Conservation (phyloP, 2,329 filamentous ascomycete species). For the Trichoderma sp. region DNA sequence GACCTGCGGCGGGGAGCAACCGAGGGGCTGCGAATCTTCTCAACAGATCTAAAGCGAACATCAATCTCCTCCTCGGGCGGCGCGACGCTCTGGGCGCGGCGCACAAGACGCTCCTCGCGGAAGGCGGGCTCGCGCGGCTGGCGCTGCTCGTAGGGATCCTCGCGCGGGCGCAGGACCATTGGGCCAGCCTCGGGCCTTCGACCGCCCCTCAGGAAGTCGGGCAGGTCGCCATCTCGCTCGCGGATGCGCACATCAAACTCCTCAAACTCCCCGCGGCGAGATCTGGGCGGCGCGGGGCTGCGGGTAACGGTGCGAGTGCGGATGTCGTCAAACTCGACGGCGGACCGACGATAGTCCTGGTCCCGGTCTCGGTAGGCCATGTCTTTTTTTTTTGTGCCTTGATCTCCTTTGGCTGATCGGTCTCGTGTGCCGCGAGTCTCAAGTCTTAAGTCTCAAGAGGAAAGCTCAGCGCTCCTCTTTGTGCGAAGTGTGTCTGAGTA, state of each 20-base stretch:
- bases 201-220: slow-evolving; percentile 55
- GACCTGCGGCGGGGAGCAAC: slow-evolving; percentile 42
- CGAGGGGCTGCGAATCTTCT: slow-evolving; percentile 39
- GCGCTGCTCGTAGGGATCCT: slow-evolving; percentile 58
- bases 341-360: slow-evolving; percentile 46
- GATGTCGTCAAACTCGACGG: slow-evolving; percentile 36
- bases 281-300: slow-evolving; percentile 39
- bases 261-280: slow-evolving; percentile 37
- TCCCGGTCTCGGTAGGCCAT: slow-evolving; percentile 51
- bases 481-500: slow-evolving; percentile 12
- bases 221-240: slow-evolving; percentile 47
- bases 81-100: slow-evolving; percentile 50
- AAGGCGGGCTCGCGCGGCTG: slow-evolving; percentile 51
- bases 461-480: background rate
- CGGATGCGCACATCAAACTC: slow-evolving; percentile 50
- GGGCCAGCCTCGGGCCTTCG: slow-evolving; percentile 54
- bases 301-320: slow-evolving; percentile 31
- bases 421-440: background rate
- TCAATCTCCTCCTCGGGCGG: slow-evolving; percentile 43
- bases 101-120: slow-evolving; percentile 50
- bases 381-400: slow-evolving; percentile 27
- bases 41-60: slow-evolving; percentile 44
- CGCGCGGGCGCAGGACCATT: slow-evolving; percentile 58
- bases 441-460: background rate
- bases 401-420: slow-evolving; percentile 17